Evolutionary conservation across 768 basidiomycete species (phyloP).

Genomic region (Boletus edulis): DNA sequence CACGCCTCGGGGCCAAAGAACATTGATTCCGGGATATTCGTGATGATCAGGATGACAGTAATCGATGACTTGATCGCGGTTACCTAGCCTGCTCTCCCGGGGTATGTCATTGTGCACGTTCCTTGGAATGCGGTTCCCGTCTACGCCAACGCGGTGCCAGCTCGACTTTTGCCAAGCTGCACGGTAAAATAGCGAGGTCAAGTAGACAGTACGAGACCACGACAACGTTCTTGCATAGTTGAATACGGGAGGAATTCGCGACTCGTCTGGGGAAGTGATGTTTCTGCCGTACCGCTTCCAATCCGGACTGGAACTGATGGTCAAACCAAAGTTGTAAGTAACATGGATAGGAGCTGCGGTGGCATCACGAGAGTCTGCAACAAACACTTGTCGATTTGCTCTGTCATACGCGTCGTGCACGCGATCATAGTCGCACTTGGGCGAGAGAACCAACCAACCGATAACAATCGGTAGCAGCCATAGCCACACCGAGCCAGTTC

Average conservation of each 20-base stretch:
- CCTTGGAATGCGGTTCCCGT: neutral
- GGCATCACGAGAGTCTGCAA: neutral
- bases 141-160: neutral
- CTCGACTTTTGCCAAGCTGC: slow-evolving; percentile 12
- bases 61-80: slow-evolving; percentile 9
- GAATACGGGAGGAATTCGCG: slow-evolving; percentile 22
- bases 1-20: slow-evolving; percentile 24
- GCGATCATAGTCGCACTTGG: slow-evolving; percentile 36
- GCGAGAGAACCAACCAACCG: slow-evolving; percentile 41
- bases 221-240: slow-evolving; percentile 23
- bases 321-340: slow-evolving; percentile 11
- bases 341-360: neutral
- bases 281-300: neutral
- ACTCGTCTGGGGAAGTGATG: slow-evolving; percentile 23
- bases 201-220: slow-evolving; percentile 20
- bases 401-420: slow-evolving; percentile 20
- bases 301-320: slow-evolving; percentile 10
- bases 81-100: slow-evolving; percentile 17
- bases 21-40: neutral
- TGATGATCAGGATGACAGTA: slow-evolving; percentile 18
- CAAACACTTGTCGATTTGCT: slow-evolving; percentile 10
- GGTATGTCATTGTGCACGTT: slow-evolving; percentile 2
- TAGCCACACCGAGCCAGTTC: slow-evolving; percentile 40
- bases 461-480: slow-evolving; percentile 43
- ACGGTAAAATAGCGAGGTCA: slow-evolving; percentile 16